A percentile compares a stretch with the other conserved stretches of the same genome.
Evolutionary conservation across 495 filamentous ascomycete species (phyloP).

Genomic region (Penicillium flavigenum): DNA sequence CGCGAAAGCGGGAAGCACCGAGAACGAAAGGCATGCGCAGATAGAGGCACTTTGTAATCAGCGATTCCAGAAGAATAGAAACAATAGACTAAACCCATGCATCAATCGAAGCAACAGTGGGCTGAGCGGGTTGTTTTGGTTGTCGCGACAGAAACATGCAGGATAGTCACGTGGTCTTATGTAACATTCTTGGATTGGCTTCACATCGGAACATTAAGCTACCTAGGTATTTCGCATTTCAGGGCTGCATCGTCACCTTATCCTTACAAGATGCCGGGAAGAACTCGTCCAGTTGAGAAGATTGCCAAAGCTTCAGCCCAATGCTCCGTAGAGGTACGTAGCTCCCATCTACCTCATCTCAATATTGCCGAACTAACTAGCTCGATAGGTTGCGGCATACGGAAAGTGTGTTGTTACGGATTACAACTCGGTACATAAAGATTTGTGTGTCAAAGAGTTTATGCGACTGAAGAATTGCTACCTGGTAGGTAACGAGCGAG

Average conservation of each 20-base stretch:
- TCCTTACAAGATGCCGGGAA: slow-evolving; percentile 33
- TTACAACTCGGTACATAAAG: slow-evolving; percentile 86
- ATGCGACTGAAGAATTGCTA: slow-evolving; percentile 85
- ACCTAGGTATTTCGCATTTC: neutral
- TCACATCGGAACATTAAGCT: slow-evolving; percentile 1
- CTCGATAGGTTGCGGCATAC: slow-evolving; percentile 70
- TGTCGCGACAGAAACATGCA: slow-evolving; percentile 34
- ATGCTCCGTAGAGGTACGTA: slow-evolving; percentile 75
- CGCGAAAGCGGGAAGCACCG: slow-evolving; percentile 29
- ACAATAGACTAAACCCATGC: slow-evolving; percentile 6
- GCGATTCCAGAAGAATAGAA: slow-evolving; percentile 12
- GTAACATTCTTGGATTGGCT: slow-evolving; percentile 22
- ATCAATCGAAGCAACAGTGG: neutral
- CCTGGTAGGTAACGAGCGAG: slow-evolving; percentile 54
- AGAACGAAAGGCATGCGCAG: slow-evolving; percentile 17
- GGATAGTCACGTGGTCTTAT: slow-evolving; percentile 27
- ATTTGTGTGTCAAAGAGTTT: slow-evolving; percentile 88
- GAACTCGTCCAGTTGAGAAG: slow-evolving; percentile 76
- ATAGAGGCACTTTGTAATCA: slow-evolving; percentile 19
- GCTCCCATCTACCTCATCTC: slow-evolving; percentile 4
- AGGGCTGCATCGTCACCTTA: slow-evolving; percentile 1
- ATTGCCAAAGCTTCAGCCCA: slow-evolving; percentile 80
- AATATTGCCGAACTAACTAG: slow-evolving; percentile 14
- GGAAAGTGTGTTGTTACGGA: slow-evolving; percentile 91
- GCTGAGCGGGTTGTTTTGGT: slow-evolving; percentile 28